Evolutionary conservation across 495 filamentous ascomycete species (phyloP), one percentile per base, ranked within the genome.

Genomic region (Pyrenula aspistea): DNA sequence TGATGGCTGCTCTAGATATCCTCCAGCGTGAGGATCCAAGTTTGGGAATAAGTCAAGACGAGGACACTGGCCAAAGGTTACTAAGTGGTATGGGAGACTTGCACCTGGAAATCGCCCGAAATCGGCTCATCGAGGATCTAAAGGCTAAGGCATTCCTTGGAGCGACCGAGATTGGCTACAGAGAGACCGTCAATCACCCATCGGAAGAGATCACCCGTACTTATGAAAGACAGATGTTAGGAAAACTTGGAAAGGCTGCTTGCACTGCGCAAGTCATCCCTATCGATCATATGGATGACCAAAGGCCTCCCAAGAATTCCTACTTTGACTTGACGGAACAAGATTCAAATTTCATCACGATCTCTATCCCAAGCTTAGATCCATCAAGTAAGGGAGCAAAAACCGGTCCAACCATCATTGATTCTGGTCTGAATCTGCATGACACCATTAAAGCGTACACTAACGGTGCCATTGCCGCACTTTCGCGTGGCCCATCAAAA

Each of bases 51-150:
- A 85, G 73, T 51, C 71, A 86, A 21, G 89, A 97, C 63, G 85
- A 91, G 61, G 94, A 96, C 64, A 90, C 89, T 0, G 93, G 91
- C 1, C 92, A 96, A 61, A 96, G 91, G 19, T 84, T 95, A 10
- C 75, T 99, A 1, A 89, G 87, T 42, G 94, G 94, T 11, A 99
- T 99, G 94, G 94, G 94, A 2, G 89, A 95, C 55, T 80, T 99
- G n/a, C 94, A 99, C 67, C 82, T 99, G 2, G 94, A 99, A 61
- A 93, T 99, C 36, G 91, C 94, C 2, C 76, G 85, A 24, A 89
- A 97, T 69, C 79, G 92, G 21, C 81, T 99, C 4, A 78, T 92
- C 54, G 85, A 86, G 36, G 89, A 96, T 60, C 84, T 96, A 68
- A 95, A 92, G 65, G 89, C 78, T 60, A 97, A 85, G 63, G 91